Conservation (phyloP, 2,329 filamentous ascomycete species). For the Triangularia setosa region DNA sequence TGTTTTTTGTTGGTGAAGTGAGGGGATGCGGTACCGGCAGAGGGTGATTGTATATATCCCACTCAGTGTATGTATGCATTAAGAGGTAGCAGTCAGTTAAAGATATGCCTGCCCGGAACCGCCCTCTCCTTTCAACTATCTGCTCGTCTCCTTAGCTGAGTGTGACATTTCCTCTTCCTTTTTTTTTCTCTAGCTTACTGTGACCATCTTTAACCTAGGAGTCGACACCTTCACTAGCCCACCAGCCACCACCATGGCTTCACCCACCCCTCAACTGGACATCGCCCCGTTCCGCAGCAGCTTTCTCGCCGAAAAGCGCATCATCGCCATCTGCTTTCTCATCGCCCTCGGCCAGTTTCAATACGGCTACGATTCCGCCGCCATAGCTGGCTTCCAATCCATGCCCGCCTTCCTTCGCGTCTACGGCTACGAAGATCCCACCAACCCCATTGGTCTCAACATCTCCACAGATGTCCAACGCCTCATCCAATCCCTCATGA, state of each 20-base stretch:
- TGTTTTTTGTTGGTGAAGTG: neutral
- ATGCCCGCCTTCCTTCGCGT: conserved; percentile 36
- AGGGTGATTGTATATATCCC: neutral
- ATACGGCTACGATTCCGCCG: conserved; percentile 40
- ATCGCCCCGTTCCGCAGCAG: neutral
- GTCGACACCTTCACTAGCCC: no score
- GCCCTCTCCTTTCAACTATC: neutral
- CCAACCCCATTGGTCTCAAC: conserved; percentile 28
- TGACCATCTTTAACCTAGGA: neutral
- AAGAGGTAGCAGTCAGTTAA: neutral
- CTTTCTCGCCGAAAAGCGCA: conserved; percentile 26
- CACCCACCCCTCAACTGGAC: neutral
- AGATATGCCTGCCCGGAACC: neutral
- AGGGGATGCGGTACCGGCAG: neutral
- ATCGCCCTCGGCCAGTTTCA: conserved; percentile 41
- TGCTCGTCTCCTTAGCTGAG: neutral
- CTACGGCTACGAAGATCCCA: conserved; percentile 24
- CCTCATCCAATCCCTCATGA: conserved; percentile 36
- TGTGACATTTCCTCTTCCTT: neutral
- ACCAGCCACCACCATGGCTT: neutral
- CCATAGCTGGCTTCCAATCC: conserved; percentile 39
- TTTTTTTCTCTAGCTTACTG: neutral
- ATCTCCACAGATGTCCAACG: conserved; percentile 33
- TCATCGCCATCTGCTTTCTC: conserved; percentile 34
- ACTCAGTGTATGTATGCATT: neutral